Evolutionary conservation across 257 asterid species (phyloP), one percentile per base, ranked within the genome.

Genomic region (Paulownia fortunei): DNA sequence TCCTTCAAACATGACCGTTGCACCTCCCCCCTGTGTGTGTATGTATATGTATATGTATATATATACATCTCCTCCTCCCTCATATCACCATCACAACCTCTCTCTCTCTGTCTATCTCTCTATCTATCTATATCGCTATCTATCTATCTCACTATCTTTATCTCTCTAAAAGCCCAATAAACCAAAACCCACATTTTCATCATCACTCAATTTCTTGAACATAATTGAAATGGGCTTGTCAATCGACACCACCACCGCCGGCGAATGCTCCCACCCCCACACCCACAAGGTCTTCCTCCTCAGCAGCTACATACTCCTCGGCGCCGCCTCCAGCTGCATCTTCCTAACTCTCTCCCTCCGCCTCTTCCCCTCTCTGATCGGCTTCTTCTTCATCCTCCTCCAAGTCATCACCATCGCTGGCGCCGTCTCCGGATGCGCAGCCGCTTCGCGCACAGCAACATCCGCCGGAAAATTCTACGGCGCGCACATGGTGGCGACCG

Each of bases 401-500:
- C 97, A 92, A 32, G 24, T 84, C 69, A 79, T 87, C 80, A 92
- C 98, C 73, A 87, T 92, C 74, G 82, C 68, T 63, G 96, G 89
- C 6, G 97, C 94, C 0, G 67, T 91, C 24, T 83, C 88, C 8
- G 92, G 97, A 13, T 90, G 97, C 87, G 85, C 90, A 70, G 92
- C 97, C 18, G 92, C 90, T 4, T 86, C 89, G 0, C 83, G 89
- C 11, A 74, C 97, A 24, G 15, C 85, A 8, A 13, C 83, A 2
- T 84, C 90, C 32, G 91, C 91, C 59, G 87, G 88, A 0, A 89
- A 86, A 51, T 83, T 92, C 93, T 94, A 94, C 76, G 97, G 96
- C 30, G 92, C 96, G 1, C 97, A 92, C 89, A 94, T 91, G 97
- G 90, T 88, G 21, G 90, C 94, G 9, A 91, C 98, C 0, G 99